A percentile compares a stretch with the other conserved stretches of the same genome.
Evolutionary conservation across 331 rosid species (phyloP).

Genomic region (Phaseolus coccineus): DNA sequence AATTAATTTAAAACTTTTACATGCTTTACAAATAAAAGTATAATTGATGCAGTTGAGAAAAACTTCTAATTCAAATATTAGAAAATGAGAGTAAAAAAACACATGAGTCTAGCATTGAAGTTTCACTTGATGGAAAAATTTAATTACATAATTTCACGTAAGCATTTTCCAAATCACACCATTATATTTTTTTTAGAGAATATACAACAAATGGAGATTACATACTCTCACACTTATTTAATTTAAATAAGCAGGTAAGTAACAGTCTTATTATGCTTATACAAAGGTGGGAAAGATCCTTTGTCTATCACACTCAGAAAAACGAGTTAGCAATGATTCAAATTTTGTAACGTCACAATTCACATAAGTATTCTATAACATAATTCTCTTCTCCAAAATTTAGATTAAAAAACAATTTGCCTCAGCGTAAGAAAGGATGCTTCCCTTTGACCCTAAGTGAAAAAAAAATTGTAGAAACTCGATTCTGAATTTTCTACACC

Average conservation of each 20-base stretch:
- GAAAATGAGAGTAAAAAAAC: slow-evolving; percentile 5
- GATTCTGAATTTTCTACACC: slow-evolving; percentile 23
- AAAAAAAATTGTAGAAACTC: neutral
- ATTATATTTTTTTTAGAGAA: slow-evolving; percentile 8
- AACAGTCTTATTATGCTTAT: neutral
- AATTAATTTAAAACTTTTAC: slow-evolving; percentile 29
- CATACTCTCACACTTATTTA: slow-evolving; percentile 10
- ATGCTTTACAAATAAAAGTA: slow-evolving; percentile 23
- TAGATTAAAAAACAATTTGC: neutral
- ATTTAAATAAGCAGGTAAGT: slow-evolving; percentile 4
- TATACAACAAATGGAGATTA: slow-evolving; percentile 26
- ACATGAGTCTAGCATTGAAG: neutral
- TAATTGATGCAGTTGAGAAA: neutral
- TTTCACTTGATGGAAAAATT: neutral
- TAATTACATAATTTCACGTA: slow-evolving; percentile 4
- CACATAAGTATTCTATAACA: slow-evolving; percentile 22
- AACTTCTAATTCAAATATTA: neutral
- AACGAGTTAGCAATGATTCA: neutral
- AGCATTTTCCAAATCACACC: slow-evolving; percentile 1
- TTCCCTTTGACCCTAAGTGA: neutral
- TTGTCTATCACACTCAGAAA: slow-evolving; percentile 27
- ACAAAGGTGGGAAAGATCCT: neutral
- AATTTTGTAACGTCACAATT: slow-evolving; percentile 16
- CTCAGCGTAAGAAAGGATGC: neutral
- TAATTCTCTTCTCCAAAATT: slow-evolving; percentile 8